A percentile compares a stretch with the other conserved stretches of the same genome.
These are phyloP conservation scores for Kwoniella sp. DNA, from an alignment of 768 basidiomycete genomes.

Conservation along the genomic window DNA sequence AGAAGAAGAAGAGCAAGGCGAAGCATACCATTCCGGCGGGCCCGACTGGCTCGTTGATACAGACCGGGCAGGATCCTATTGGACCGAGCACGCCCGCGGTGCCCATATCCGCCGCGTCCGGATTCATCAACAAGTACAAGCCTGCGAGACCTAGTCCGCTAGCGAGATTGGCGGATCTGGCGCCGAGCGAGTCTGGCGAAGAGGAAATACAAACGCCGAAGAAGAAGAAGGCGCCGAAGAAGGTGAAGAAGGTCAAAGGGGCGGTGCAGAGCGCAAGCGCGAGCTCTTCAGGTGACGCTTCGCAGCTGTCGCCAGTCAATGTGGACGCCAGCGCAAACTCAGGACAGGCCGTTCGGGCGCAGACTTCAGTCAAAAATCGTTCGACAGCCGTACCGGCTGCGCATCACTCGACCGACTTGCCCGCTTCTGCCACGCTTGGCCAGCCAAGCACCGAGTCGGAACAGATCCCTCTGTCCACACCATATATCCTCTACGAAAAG, in stretches of 20 bases:
- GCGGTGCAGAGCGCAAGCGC: no score
- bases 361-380: no score
- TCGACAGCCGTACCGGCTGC: no score
- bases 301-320: no score
- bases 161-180: constrained; percentile 1
- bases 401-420: no score
- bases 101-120: background rate
- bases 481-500: constrained; percentile 4
- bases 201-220: background rate
- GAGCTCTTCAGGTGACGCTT: no score
- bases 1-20: constrained; percentile 1
- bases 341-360: no score
- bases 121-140: constrained; percentile 19
- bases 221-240: constrained; percentile 46
- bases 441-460: no score
- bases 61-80: no score
- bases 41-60: no score
- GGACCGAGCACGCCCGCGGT: no score
- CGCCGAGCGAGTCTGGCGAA: background rate
- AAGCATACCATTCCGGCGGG: background rate
- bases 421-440: background rate
- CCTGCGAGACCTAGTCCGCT: constrained; percentile 21
- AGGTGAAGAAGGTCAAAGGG: constrained; percentile 21
- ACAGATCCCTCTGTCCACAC: constrained; percentile 6
- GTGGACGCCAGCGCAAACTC: no score